phyloP scores from a whole-genome alignment of 495 filamentous ascomycete species.

The Pyrenula massariospora region DNA sequence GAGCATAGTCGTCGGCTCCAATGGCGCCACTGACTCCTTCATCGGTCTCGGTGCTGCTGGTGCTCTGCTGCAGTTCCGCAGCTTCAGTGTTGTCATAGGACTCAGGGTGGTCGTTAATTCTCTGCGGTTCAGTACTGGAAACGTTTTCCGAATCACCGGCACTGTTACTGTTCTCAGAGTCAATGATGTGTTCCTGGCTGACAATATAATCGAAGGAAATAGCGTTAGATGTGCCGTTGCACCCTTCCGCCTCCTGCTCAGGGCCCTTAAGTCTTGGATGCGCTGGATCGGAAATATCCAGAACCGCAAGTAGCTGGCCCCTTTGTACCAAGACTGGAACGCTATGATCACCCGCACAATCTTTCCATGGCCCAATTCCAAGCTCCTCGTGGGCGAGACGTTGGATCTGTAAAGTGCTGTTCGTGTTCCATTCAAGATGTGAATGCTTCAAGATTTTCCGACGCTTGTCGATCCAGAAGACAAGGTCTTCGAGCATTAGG shows the following conservation, averaged over 20 bases:
- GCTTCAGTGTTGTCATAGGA: background rate
- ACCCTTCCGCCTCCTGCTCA: background rate
- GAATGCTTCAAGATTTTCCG: background rate
- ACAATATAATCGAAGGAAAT: background rate
- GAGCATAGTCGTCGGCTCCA: background rate
- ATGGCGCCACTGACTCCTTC: background rate
- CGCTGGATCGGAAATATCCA: conserved; percentile 1
- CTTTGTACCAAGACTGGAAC: background rate
- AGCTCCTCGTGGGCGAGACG: background rate
- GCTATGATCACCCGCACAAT: background rate
- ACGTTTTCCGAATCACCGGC: background rate
- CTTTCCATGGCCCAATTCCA: background rate
- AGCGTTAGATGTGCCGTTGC: background rate
- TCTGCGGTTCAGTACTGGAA: background rate
- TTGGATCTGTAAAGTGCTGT: background rate
- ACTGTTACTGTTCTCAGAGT: background rate
- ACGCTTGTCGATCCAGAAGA: background rate
- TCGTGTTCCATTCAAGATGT: background rate
- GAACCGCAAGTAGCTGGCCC: background rate
- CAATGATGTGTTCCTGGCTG: background rate
- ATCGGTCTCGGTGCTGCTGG: background rate
- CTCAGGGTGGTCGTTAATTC: background rate
- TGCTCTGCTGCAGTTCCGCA: background rate
- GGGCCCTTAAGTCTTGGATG: background rate
- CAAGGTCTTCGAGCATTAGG: background rate